Evolutionary conservation across 345 rosid genomes (phyloP), one percentile per base, ranked within the genome.

Genomic region (Citrus glauca): DNA sequence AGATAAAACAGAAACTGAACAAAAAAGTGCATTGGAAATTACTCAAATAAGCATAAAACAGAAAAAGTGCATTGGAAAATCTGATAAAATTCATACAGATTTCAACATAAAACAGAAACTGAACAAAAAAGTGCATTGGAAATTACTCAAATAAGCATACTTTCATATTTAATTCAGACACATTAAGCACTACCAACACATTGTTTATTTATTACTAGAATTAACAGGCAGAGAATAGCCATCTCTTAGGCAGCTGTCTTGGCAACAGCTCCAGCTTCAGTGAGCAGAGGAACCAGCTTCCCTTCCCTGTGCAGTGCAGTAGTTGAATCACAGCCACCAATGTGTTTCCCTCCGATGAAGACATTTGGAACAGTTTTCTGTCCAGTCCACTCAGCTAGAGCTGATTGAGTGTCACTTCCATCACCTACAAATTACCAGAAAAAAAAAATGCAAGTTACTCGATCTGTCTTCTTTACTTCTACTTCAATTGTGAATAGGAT

Each of bases 251-350:
- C 83, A 76, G 89, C 74, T 69, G 91, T 1, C 5, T 56, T 84
- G 40, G 88, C 88, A 53, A 91, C 9, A 65, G 94, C 97, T 73
- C 96, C 97, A 60, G 93, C 94, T 84, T 91, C 85, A 28, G 91
- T 92, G 11, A 95, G 90, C 81, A 93, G 79, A 28, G 94, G 90
- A 85, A 92, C 82, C 81, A 95, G 87, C 86, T 93, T 86, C 67
- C 94, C 96, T 3, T 76, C 65, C 24, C 25, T 76, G 73, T 93
- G 87, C 88, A 91, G 6, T 9, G 24, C 89, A 7, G 80, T 89
- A 3, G 93, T 91, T 19, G 37, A 0, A 77, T 91, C 93, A 33
- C 94, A 94, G 82, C 97, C 97, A 59, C 98, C 97, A 3, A 94
- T 89, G 87, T 92, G 96, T 13, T 90, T 87, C 63, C 96, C 94